Conservation (phyloP, 441 rosid genomes). For the Pelargonium fulgidum region DNA sequence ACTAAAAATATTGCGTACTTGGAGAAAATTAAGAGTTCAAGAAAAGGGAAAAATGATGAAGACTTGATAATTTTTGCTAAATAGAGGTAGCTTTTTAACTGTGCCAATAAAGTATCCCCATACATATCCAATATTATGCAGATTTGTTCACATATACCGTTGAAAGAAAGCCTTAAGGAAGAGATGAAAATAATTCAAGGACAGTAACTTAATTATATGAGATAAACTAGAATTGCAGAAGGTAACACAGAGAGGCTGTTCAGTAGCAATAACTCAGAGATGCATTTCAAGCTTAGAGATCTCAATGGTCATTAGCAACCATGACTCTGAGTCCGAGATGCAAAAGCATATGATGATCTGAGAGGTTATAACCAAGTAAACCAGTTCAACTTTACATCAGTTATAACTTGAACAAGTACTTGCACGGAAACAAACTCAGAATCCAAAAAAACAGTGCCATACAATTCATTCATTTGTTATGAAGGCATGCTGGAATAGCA, state of each 20-base stretch:
- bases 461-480: neutral
- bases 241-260: neutral
- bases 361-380: neutral
- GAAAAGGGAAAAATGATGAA: neutral
- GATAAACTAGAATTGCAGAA: neutral
- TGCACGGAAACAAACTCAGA: neutral
- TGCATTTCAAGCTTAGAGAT: neutral
- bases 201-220: neutral
- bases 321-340: neutral
- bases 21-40: neutral
- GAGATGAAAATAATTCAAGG: neutral
- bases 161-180: neutral
- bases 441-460: neutral
- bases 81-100: neutral
- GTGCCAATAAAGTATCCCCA: neutral
- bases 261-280: neutral
- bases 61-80: neutral
- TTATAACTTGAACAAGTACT: neutral
- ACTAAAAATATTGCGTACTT: neutral
- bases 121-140: neutral
- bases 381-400: neutral
- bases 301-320: neutral
- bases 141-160: neutral
- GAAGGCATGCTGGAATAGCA: neutral
- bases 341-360: slow-evolving; percentile 2